Percentiles rank a stretch among this genome's conserved stretches.
Conservation (phyloP, 2,329 filamentous ascomycete genomes). For the Corinectria fuckeliana region DNA sequence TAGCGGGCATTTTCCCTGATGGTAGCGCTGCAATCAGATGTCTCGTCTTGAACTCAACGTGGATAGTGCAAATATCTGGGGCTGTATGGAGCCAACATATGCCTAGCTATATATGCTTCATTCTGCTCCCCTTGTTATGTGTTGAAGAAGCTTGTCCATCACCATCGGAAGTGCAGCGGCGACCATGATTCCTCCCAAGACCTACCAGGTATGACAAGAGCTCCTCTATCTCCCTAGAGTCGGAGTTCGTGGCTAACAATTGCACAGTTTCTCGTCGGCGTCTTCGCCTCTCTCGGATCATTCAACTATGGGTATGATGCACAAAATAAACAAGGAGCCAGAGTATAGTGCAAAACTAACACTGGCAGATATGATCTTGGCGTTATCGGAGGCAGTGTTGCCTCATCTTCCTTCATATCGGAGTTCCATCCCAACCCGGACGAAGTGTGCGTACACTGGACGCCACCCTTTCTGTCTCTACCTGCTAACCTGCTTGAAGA, state of each 20-base stretch:
- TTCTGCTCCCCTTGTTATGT: no score
- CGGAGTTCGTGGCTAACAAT: background rate
- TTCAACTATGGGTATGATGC: constrained; percentile 11
- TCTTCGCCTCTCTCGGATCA: constrained; percentile 11
- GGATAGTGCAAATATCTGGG: no score
- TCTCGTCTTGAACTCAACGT: no score
- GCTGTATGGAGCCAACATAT: no score
- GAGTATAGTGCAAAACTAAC: background rate
- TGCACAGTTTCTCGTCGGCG: constrained; percentile 3
- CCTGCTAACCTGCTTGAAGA: constrained; percentile 7
- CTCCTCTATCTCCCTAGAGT: background rate
- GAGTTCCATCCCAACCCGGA: background rate
- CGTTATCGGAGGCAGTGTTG: constrained; percentile 10
- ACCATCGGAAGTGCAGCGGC: no score
- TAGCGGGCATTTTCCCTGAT: no score
- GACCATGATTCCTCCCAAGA: constrained; percentile 2
- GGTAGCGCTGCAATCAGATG: no score
- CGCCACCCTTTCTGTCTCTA: no score
- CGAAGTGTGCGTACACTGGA: background rate
- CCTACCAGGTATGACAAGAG: constrained; percentile 3
- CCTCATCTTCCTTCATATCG: background rate
- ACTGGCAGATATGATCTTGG: constrained; percentile 6
- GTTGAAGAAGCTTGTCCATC: no score
- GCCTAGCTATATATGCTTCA: no score
- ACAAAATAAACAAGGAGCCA: background rate